A percentile compares a stretch with the other conserved stretches of the same genome.
phyloP scores from a whole-genome alignment of 441 rosid genomes.

The Populus hybrid region DNA sequence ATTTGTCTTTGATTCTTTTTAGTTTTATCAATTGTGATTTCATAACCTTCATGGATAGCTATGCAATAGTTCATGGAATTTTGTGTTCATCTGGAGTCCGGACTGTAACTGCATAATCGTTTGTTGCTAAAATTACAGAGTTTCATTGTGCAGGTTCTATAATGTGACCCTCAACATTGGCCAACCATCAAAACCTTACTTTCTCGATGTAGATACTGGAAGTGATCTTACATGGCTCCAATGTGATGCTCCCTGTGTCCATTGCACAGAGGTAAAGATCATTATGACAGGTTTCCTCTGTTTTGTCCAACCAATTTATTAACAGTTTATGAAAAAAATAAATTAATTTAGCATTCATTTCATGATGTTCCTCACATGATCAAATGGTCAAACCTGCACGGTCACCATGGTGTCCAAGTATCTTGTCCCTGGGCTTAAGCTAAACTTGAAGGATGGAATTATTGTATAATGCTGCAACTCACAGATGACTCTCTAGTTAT shows the following conservation, averaged over 20 bases:
- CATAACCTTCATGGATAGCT: background rate
- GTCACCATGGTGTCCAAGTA: background rate
- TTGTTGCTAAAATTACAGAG: background rate
- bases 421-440: background rate
- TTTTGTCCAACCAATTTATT: background rate
- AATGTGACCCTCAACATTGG: conserved; percentile 69
- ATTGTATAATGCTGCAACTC: background rate
- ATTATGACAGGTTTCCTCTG: background rate
- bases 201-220: conserved; percentile 88
- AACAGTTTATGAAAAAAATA: background rate
- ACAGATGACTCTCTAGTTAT: background rate
- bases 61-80: background rate
- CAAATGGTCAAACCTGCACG: background rate
- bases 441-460: background rate
- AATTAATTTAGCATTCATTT: background rate
- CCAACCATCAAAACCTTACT: conserved; percentile 78
- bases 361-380: background rate
- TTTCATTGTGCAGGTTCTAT: conserved; percentile 50
- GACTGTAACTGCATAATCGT: background rate
- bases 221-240: conserved; percentile 99
- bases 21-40: background rate
- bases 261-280: conserved; percentile 57
- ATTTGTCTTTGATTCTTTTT: background rate
- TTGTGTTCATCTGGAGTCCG: background rate
- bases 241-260: conserved; percentile 73